Conservation (phyloP, 306 rosid species). For the Canavalia gladiata region DNA sequence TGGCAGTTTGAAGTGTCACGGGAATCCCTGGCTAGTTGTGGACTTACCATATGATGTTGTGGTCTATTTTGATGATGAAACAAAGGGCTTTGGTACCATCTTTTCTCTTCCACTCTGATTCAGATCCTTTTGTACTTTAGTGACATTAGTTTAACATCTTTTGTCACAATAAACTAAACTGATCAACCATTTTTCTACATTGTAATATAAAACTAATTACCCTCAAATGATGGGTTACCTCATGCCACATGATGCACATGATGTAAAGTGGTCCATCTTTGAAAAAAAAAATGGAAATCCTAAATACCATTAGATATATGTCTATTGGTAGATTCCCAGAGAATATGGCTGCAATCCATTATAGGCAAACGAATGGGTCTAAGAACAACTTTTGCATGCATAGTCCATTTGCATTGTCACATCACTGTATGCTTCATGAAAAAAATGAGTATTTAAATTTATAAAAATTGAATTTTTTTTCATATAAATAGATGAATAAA, state of each 20-base stretch:
- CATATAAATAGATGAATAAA: no score
- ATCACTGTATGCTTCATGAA: neutral
- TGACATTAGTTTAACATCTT: conserved; percentile 34
- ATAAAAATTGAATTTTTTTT: no score
- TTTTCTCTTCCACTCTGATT: conserved; percentile 10
- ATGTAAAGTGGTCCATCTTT: conserved; percentile 38
- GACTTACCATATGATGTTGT: conserved; percentile 46
- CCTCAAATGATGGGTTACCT: conserved; percentile 39
- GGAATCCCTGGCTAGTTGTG: conserved; percentile 57
- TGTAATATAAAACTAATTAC: conserved; percentile 30
- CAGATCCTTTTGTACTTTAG: conserved; percentile 51
- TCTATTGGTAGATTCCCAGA: neutral
- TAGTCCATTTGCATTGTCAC: neutral
- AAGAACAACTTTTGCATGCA: conserved; percentile 10
- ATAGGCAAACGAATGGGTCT: conserved; percentile 22
- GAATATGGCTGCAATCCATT: conserved; percentile 27
- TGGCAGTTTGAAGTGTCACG: conserved; percentile 69
- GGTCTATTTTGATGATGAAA: conserved; percentile 54
- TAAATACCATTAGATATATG: neutral
- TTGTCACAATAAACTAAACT: conserved; percentile 26
- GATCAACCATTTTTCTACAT: neutral
- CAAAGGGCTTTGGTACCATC: conserved; percentile 50
- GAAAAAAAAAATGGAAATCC: neutral
- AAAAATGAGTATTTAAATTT: no score
- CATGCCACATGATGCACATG: conserved; percentile 52